Evolutionary conservation across 306 rosid genomes (phyloP).

Genomic region (Begonia masoniana): DNA sequence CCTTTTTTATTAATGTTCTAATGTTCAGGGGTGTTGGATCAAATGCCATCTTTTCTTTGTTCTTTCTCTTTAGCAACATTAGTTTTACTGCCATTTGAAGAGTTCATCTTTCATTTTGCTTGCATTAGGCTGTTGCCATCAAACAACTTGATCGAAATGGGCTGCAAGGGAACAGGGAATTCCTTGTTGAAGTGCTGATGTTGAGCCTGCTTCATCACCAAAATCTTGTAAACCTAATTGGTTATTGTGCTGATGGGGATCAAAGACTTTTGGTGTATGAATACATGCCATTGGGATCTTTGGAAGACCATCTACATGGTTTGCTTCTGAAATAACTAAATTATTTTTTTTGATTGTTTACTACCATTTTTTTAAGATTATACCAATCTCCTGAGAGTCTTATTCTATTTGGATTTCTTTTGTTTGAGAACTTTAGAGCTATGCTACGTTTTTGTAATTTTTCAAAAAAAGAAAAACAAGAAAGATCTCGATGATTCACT

Average conservation of each 20-base stretch:
- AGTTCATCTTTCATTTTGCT: too few relatives aligned
- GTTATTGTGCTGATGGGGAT: conserved; percentile 59
- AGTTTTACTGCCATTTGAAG: too few relatives aligned
- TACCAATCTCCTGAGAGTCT: conserved; percentile 1
- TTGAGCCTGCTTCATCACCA: conserved; percentile 47
- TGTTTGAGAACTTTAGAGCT: not conserved
- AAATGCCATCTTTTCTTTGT: not conserved
- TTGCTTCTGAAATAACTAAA: conserved; percentile 5
- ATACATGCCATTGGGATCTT: conserved; percentile 42
- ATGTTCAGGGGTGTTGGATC: too few relatives aligned
- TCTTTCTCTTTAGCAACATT: conserved; percentile 5
- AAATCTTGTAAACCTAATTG: conserved; percentile 41
- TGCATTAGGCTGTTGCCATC: conserved; percentile 32
- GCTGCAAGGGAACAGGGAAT: conserved; percentile 51
- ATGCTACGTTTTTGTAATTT: too few relatives aligned
- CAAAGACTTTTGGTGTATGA: conserved; percentile 47
- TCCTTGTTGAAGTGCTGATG: conserved; percentile 47
- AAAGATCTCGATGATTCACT: too few relatives aligned
- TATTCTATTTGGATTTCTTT: not conserved
- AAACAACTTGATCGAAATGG: conserved; percentile 50
- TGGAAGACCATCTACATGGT: conserved; percentile 50
- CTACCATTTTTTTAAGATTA: not conserved
- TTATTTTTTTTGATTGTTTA: not conserved
- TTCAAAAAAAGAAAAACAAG: too few relatives aligned
- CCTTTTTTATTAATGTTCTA: too few relatives aligned